A percentile compares a stretch with the other conserved stretches of the same genome.
Conservation (phyloP, 2,329 filamentous ascomycete species). For the Penicillium janthinellum region DNA sequence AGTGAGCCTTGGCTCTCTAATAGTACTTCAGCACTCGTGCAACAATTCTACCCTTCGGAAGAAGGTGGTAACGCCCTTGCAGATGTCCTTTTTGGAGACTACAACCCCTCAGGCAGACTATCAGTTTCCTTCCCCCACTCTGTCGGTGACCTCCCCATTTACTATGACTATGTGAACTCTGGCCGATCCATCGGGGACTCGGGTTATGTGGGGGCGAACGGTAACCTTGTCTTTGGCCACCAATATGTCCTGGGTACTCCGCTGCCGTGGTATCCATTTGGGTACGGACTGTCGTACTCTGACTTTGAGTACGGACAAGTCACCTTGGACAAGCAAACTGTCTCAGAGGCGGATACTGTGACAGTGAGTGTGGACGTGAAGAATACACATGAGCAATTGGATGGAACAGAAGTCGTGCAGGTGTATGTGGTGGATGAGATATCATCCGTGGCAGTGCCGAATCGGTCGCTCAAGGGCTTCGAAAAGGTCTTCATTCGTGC, state of each 20-base stretch:
- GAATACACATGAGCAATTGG: neutral
- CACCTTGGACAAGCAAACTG: neutral
- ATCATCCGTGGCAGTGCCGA: neutral
- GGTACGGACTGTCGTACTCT: neutral
- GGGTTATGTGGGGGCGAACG: neutral
- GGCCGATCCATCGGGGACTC: neutral
- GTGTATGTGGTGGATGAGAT: neutral
- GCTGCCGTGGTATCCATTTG: neutral
- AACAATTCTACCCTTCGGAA: neutral
- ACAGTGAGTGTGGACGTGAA: neutral
- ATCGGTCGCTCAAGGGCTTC: neutral
- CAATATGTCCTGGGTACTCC: neutral
- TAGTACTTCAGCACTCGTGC: neutral
- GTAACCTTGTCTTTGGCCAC: neutral
- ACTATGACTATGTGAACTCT: neutral
- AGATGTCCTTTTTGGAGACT: neutral
- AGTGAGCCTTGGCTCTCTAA: neutral
- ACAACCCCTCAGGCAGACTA: neutral
- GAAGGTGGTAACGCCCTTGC: neutral
- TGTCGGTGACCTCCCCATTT: neutral
- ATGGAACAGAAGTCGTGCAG: neutral
- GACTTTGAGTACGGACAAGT: neutral
- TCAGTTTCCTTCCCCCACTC: neutral
- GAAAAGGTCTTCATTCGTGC: neutral
- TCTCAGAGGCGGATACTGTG: neutral